These are phyloP conservation scores for Polytrichum formosum DNA, from an alignment of 225 moss, liverwort and hornwort genomes.

Conservation along the genomic window DNA sequence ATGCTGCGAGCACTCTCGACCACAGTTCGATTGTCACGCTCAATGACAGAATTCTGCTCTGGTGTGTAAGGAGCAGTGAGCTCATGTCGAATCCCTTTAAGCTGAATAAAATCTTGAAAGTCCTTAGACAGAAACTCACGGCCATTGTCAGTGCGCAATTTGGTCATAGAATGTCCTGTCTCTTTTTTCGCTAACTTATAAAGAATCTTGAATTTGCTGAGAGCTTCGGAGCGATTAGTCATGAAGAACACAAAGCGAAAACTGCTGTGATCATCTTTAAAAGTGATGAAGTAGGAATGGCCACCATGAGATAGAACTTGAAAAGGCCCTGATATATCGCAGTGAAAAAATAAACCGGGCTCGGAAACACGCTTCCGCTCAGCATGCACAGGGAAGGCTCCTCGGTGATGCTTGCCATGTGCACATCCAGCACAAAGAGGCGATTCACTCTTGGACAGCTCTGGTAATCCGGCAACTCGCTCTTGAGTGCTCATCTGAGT, in stretches of 20 bases:
- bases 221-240: neutral
- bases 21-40: neutral
- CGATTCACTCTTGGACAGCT: neutral
- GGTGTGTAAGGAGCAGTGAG: neutral
- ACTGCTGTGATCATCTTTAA: slow-evolving; percentile 1
- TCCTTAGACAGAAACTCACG: neutral
- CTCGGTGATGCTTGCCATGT: neutral
- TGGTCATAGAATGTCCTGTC: too few species aligned
- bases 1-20: too few species aligned
- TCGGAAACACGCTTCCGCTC: neutral
- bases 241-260: neutral
- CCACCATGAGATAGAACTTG: neutral
- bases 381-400: neutral
- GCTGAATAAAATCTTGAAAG: neutral
- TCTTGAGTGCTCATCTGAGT: neutral
- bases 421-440: neutral
- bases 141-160: neutral
- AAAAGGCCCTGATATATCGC: neutral
- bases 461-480: neutral
- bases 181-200: neutral
- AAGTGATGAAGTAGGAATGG: neutral
- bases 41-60: neutral
- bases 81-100: neutral
- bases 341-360: neutral
- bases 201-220: neutral